Evolutionary conservation across 2,329 filamentous ascomycete genomes (phyloP), one percentile per base, ranked within the genome.

Genomic region (Graphilbum fragrans): DNA sequence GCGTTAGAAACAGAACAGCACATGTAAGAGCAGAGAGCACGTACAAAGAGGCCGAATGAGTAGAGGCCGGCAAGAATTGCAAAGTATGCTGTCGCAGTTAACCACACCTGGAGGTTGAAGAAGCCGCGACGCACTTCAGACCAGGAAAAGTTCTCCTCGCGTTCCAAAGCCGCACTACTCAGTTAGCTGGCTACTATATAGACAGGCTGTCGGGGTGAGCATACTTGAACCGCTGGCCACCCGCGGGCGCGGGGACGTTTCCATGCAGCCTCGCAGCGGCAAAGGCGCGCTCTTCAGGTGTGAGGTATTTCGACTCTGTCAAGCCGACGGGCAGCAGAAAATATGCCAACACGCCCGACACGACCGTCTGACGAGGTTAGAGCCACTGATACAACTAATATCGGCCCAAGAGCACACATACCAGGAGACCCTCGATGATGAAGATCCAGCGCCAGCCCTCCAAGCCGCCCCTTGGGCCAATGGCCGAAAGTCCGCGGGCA

Each of bases 361-460:
- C 53, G 18, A 75, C 61, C 2, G 75, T 81, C 69, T 73, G 23
- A 33, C 2, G 6, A 7, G 8, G 17, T 34, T 34, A 22, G 34
- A n/a, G n/a, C n/a, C n/a, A n/a, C n/a, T n/a, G 33, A 20, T n/a
- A 35, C n/a, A 35, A 35, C n/a, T 9, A 32, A n/a, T 9, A 9
- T 16, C 10, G 16, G 32, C 7, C 8, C 14, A 8, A 23, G 20
- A 17, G 3, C 6, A 11, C 11, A 5, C 14, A n/a, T 46, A 69
- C 66, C 4, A 72, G 51, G 18, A 76, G 52, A 0, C 76, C 74
- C 50, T 79, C 76, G 8, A 77, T 65, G 37, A 77, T 69, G 43
- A 80, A 72, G 16, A 80, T 77, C 72, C 72, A 80, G 23, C 74
- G 62, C 75, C 74, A 80, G 4, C 66, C 67, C 45, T 66, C 67